These are phyloP conservation scores for Diplodia scrobiculata DNA, from an alignment of 2,329 filamentous ascomycete species.

Conservation along the genomic window DNA sequence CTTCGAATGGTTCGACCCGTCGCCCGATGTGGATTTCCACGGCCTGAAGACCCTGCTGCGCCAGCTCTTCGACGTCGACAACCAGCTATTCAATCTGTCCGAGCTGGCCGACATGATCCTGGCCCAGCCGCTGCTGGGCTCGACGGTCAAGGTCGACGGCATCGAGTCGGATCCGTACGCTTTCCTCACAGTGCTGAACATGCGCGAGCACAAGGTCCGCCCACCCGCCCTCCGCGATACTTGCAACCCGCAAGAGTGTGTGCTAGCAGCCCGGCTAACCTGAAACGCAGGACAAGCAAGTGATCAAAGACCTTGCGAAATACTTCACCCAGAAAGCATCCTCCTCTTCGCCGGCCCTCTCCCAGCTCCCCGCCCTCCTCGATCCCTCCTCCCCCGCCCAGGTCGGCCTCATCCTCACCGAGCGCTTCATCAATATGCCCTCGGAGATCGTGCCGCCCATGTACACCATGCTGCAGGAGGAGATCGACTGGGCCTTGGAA, in stretches of 20 bases:
- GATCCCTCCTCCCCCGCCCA: slow-evolving; percentile 49
- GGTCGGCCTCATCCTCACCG: slow-evolving; percentile 84
- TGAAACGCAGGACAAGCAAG: slow-evolving; percentile 61
- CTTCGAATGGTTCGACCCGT: slow-evolving; percentile 98
- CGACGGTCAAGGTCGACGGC: slow-evolving; percentile 95
- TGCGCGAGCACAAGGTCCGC: slow-evolving; percentile 68
- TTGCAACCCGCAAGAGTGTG: neutral
- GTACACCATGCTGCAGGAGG: slow-evolving; percentile 91
- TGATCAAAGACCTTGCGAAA: slow-evolving; percentile 67
- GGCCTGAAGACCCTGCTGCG: slow-evolving; percentile 86
- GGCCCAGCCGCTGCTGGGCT: slow-evolving; percentile 82
- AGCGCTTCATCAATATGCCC: slow-evolving; percentile 96
- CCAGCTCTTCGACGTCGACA: slow-evolving; percentile 89
- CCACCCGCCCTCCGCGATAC: neutral
- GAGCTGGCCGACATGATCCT: slow-evolving; percentile 83
- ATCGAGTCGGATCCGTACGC: slow-evolving; percentile 91
- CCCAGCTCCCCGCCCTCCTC: slow-evolving; percentile 47
- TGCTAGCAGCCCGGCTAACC: neutral
- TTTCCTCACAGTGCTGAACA: slow-evolving; percentile 84
- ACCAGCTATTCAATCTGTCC: slow-evolving; percentile 82
- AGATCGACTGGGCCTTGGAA: slow-evolving; percentile 83
- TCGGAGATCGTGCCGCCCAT: slow-evolving; percentile 87
- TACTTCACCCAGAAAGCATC: slow-evolving; percentile 66
- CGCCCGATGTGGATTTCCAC: slow-evolving; percentile 87
- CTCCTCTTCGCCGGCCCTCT: slow-evolving; percentile 59